phyloP scores from a whole-genome alignment of 192 early-diverging fungal species.

The Nowakowskiella sp. region DNA sequence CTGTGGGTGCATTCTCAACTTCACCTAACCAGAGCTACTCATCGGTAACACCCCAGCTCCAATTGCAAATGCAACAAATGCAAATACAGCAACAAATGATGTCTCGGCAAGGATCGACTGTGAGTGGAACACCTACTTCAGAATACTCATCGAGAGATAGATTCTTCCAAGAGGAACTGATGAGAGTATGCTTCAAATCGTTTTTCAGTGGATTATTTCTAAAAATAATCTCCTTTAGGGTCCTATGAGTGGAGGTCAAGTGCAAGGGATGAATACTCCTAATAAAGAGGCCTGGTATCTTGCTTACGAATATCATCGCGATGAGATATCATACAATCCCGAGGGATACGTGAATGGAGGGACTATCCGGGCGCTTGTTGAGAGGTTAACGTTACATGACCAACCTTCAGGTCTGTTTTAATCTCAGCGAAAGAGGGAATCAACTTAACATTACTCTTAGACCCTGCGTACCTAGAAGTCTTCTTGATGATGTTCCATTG shows the following conservation, averaged over 20 bases:
- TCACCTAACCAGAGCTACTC: no score
- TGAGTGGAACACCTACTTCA: no score
- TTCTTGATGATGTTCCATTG: slow-evolving; percentile 89
- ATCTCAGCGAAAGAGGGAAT: slow-evolving; percentile 5
- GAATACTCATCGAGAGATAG: slow-evolving; percentile 7
- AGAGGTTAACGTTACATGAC: slow-evolving; percentile 86
- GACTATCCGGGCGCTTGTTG: slow-evolving; percentile 74
- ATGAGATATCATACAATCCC: slow-evolving; percentile 74
- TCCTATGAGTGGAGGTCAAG: neutral
- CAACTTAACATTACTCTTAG: slow-evolving; percentile 19
- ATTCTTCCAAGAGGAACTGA: no score
- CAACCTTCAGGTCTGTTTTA: slow-evolving; percentile 32
- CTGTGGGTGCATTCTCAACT: no score
- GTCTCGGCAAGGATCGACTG: no score
- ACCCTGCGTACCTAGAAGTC: slow-evolving; percentile 70
- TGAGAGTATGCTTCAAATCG: no score
- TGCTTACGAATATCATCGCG: slow-evolving; percentile 60
- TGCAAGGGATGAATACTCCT: neutral
- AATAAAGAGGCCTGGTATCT: slow-evolving; percentile 66
- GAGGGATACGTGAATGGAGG: slow-evolving; percentile 88
- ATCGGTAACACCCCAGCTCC: no score
- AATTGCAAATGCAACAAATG: no score
- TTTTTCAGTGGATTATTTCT: neutral
- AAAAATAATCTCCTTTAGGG: neutral
- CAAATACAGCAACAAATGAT: no score